These are phyloP conservation scores for Penicillium sp. DNA, from an alignment of 2,329 filamentous ascomycete genomes.

Conservation along the genomic window DNA sequence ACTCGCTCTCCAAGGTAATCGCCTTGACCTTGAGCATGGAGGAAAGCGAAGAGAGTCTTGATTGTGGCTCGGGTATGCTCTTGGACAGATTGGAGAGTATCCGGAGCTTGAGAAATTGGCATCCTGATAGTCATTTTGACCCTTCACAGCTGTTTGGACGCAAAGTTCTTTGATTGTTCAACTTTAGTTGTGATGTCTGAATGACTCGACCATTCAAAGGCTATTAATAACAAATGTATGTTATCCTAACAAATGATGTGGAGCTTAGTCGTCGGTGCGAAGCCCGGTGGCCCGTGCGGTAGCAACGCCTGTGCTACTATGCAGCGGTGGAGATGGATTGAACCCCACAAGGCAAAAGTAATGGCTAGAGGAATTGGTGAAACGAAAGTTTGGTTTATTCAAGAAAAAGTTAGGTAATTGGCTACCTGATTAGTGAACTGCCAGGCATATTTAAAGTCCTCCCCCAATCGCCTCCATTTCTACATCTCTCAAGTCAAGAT, in stretches of 20 bases:
- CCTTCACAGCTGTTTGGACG: background rate
- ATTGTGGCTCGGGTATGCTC: slow-evolving; percentile 20
- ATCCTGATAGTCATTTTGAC: slow-evolving; percentile 12
- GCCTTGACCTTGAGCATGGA: slow-evolving; percentile 28
- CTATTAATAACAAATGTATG: background rate
- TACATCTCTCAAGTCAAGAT: background rate
- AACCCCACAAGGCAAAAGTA: background rate
- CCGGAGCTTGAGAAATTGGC: background rate
- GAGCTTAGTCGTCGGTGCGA: slow-evolving; percentile 16
- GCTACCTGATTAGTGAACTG: background rate
- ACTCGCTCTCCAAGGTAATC: slow-evolving; percentile 33
- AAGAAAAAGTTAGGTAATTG: background rate
- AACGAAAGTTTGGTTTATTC: background rate
- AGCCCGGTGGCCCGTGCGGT: slow-evolving; percentile 21
- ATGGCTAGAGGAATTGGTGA: background rate
- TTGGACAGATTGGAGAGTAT: slow-evolving; percentile 17
- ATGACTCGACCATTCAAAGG: background rate
- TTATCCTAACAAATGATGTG: background rate
- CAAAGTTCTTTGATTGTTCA: background rate
- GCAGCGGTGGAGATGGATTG: background rate
- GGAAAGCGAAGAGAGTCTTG: slow-evolving; percentile 25
- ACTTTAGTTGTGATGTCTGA: background rate
- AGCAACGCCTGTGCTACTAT: slow-evolving; percentile 7
- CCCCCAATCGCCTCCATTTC: background rate
- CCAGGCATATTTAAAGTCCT: background rate